Evolutionary conservation across 306 rosid genomes (phyloP).

Genomic region (Amphicarpaea edgeworthii): DNA sequence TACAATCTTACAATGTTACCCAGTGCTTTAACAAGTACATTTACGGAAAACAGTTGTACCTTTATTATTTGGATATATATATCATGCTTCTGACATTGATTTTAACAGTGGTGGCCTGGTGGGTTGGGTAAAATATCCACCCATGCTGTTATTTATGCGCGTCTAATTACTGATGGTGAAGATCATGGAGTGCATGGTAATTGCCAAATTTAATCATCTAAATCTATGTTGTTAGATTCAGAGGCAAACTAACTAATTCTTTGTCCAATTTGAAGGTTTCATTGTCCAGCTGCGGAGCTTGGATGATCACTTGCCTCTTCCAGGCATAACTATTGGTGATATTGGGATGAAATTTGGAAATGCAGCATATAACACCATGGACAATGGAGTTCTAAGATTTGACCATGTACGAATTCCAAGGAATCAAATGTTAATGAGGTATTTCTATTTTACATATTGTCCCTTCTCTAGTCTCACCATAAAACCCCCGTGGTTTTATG

Average conservation of each 20-base stretch:
- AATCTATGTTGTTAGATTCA: conserved; percentile 23
- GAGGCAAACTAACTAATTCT: conserved; percentile 29
- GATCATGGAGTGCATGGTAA: conserved; percentile 93
- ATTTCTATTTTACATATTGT: conserved; percentile 23
- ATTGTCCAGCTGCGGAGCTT: conserved; percentile 93
- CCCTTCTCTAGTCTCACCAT: conserved; percentile 17
- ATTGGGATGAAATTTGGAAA: conserved; percentile 93
- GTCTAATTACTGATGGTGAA: conserved; percentile 75
- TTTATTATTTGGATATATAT: conserved; percentile 42
- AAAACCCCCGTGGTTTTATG: not conserved
- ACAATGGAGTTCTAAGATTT: conserved; percentile 85
- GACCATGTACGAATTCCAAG: conserved; percentile 91
- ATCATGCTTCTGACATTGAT: conserved; percentile 40
- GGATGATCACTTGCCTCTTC: conserved; percentile 92
- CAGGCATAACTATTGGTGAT: conserved; percentile 90
- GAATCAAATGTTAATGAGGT: conserved; percentile 97
- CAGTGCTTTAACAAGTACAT: conserved; percentile 19
- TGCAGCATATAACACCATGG: conserved; percentile 95
- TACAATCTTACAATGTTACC: conserved; percentile 12
- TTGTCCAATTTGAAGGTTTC: conserved; percentile 68
- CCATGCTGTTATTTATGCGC: conserved; percentile 87
- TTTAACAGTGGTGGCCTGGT: conserved; percentile 99
- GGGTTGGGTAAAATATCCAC: conserved; percentile 95
- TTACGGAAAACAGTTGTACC: conserved; percentile 1
- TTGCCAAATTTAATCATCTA: conserved; percentile 16